A percentile compares a stretch with the other conserved stretches of the same genome.
phyloP scores from a whole-genome alignment of 2,329 filamentous ascomycete species.

The Zymoseptoria ardabiliae region DNA sequence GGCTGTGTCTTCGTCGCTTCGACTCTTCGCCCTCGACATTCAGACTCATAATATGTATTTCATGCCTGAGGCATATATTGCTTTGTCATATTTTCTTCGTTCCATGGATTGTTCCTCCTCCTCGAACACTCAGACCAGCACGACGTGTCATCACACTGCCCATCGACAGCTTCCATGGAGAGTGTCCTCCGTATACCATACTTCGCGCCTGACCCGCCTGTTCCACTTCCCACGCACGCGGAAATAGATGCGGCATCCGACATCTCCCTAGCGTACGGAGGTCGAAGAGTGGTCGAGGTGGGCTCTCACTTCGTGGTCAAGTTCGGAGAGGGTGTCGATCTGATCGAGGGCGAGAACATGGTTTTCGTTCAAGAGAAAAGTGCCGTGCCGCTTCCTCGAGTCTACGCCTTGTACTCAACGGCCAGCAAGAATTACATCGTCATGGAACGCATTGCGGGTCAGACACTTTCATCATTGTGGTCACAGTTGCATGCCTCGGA shows the following conservation, averaged over 20 bases:
- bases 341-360: conserved; percentile 1
- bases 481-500: not conserved
- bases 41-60: too few species aligned
- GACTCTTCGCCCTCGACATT: too few species aligned
- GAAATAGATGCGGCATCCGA: conserved; percentile 1
- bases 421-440: conserved; percentile 2
- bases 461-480: conserved; percentile 1
- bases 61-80: too few species aligned
- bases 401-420: conserved; percentile 3
- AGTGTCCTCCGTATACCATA: not conserved
- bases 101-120: too few species aligned
- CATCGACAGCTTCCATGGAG: not conserved
- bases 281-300: not conserved
- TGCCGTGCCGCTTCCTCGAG: not conserved
- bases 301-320: not conserved
- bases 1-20: too few species aligned
- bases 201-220: not conserved
- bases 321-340: conserved; percentile 1
- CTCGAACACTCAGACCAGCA: too few species aligned
- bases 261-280: not conserved
- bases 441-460: conserved; percentile 1
- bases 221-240: not conserved
- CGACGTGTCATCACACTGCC: too few species aligned
- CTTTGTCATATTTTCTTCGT: too few species aligned
- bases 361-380: not conserved